A percentile compares a stretch with the other conserved stretches of the same genome.
These are phyloP conservation scores for Solanum virginianum DNA, from an alignment of 257 asterid genomes.

Conservation along the genomic window DNA sequence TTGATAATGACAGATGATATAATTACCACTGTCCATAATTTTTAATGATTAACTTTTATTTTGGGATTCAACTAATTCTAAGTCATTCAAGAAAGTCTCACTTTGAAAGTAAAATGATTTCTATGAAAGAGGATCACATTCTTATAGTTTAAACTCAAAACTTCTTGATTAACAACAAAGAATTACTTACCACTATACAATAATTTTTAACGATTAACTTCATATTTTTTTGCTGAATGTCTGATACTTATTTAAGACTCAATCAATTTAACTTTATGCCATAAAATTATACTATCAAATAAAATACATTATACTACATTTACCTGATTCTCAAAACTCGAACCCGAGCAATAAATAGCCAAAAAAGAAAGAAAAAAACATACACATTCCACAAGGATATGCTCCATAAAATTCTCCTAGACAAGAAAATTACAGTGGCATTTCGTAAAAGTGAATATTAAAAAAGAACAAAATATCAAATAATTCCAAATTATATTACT, in stretches of 20 bases:
- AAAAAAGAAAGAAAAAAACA: not conserved
- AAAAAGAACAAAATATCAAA: not conserved
- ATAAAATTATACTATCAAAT: not conserved
- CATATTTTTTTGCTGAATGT: not conserved
- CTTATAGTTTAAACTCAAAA: not conserved
- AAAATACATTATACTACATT: not conserved
- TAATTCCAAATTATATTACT: not conserved
- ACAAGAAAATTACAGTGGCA: not conserved
- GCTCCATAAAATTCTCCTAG: not conserved
- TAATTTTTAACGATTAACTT: not conserved
- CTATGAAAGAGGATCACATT: not conserved
- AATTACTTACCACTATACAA: not conserved
- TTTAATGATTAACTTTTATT: not conserved
- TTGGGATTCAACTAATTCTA: not conserved
- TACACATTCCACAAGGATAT: not conserved
- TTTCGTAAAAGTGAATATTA: not conserved
- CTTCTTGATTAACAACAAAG: not conserved
- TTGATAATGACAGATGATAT: fast-evolving
- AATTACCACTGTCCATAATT: not conserved
- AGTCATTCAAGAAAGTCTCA: not conserved
- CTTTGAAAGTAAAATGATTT: not conserved
- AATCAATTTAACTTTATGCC: not conserved
- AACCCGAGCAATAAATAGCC: not conserved
- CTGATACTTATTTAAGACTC: fast-evolving
- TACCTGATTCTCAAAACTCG: not conserved